These are phyloP conservation scores for Sporormia fimetaria DNA, from an alignment of 495 filamentous ascomycete species.

Conservation along the genomic window DNA sequence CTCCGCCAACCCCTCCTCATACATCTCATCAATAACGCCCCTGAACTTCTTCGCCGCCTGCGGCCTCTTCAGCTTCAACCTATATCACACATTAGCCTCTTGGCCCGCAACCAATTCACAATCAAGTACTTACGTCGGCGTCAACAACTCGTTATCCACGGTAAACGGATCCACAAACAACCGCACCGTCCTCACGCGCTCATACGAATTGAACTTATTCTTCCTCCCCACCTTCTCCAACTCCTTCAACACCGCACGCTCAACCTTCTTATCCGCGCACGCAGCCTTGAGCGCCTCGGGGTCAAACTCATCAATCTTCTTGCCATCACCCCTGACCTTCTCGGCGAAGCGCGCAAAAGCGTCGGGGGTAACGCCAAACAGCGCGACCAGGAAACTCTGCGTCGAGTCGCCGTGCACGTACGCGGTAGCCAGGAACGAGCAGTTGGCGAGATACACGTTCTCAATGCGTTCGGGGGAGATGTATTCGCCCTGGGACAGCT, in stretches of 20 bases:
- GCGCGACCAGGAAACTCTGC: constrained; percentile 70
- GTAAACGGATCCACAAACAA: constrained; percentile 83
- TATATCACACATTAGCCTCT: constrained; percentile 38
- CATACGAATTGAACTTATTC: constrained; percentile 81
- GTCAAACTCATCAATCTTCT: constrained; percentile 51
- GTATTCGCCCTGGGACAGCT: constrained; percentile 96
- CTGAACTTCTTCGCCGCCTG: constrained; percentile 72
- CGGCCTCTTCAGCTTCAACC: constrained; percentile 88
- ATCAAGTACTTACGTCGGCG: constrained; percentile 71
- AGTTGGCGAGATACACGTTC: constrained; percentile 77
- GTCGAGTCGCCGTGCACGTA: constrained; percentile 87
- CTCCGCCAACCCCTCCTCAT: constrained; percentile 46
- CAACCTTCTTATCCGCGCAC: constrained; percentile 54
- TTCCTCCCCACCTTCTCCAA: constrained; percentile 70
- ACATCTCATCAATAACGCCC: constrained; percentile 63
- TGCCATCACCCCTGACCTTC: constrained; percentile 57
- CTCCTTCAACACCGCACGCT: constrained; percentile 62
- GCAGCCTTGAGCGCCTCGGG: constrained; percentile 53
- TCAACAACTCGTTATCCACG: constrained; percentile 88
- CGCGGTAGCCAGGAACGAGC: constrained; percentile 61
- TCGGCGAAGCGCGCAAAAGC: constrained; percentile 67
- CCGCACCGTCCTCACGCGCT: constrained; percentile 63
- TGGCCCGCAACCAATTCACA: not conserved
- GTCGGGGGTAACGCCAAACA: constrained; percentile 79
- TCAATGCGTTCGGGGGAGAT: constrained; percentile 95